These are phyloP conservation scores for Torulaspora pretoriensis DNA, from an alignment of 1,139 yeast genomes.

Conservation along the genomic window DNA sequence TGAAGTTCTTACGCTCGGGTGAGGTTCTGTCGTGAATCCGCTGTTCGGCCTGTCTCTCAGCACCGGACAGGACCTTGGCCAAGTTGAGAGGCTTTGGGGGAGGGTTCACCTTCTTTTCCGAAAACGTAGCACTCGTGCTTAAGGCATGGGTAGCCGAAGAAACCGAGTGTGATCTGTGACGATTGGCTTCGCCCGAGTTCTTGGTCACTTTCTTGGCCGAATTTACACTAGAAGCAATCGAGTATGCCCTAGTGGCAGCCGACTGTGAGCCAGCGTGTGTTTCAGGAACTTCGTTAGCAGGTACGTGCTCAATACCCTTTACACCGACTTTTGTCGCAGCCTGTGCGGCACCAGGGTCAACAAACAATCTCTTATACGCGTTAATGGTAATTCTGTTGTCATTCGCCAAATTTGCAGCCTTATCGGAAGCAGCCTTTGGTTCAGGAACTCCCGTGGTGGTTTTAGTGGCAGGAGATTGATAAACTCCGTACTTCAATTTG, in stretches of 20 bases:
- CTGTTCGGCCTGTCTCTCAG: constrained; percentile 31
- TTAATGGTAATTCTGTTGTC: constrained; percentile 59
- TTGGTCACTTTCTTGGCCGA: constrained; percentile 11
- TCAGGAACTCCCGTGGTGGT: constrained; percentile 58
- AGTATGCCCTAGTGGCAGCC: constrained; percentile 35
- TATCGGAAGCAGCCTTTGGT: constrained; percentile 52
- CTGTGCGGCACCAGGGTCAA: constrained; percentile 39
- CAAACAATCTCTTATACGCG: constrained; percentile 61
- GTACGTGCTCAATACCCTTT: constrained; percentile 12
- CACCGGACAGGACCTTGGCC: constrained; percentile 32
- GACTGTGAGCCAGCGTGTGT: constrained; percentile 15
- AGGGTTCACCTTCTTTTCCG: constrained; percentile 11
- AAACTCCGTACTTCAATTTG: constrained; percentile 70
- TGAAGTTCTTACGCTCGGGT: constrained; percentile 26
- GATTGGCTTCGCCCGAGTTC: constrained; percentile 2
- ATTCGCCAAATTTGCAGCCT: constrained; percentile 73
- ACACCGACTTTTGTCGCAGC: constrained; percentile 30
- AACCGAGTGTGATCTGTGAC: constrained; percentile 13
- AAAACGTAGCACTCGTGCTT: constrained; percentile 4
- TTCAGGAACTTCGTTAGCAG: constrained; percentile 9
- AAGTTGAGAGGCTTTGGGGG: constrained; percentile 27
- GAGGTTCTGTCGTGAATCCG: constrained; percentile 27
- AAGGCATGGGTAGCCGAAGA: constrained; percentile 14
- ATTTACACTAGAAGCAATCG: constrained; percentile 17
- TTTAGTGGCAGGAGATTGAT: constrained; percentile 61